Evolutionary conservation across 2,329 filamentous ascomycete genomes (phyloP), one percentile per base, ranked within the genome.

Genomic region (Fusarium anthophilum): DNA sequence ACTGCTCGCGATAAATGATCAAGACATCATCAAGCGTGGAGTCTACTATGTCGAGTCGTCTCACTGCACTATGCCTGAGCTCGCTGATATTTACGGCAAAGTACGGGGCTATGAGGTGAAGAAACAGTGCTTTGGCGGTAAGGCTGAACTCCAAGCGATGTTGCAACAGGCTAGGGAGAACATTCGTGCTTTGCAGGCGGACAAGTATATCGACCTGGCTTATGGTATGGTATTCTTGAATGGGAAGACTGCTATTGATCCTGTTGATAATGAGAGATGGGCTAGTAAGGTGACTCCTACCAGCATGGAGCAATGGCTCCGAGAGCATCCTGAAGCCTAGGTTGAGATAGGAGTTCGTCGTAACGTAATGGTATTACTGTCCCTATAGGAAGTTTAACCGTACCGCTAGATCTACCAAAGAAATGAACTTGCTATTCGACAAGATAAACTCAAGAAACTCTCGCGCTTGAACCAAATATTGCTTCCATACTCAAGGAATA

Each of bases 121-220:
- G n/a, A 66, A 66, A 24, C 41, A 58, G 3, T 35, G 47, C 3
- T 45, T 58, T 18, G 63, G 63, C 1, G 61, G 63, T 0, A 64
- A 50, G 2, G 8, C 37, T 50, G 63, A 66, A 10, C 50, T 66
- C 7, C 37, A 66, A 28, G 63, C 24, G 3, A 66, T 66, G 61
- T 6, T 66, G 1, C 35, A 44, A 8, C 41, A 50, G 15, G 63
- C 63, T 3, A 58, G 63, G 13, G 50, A 43, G 12, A 48, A 30
- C 0, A 66, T 66, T 2, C 5, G 30, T 8, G 11, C 43, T 22
- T 30, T 58, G 5, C 24, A 58, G 0, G 20, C 43, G 2, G 47
- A 66, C 5, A 66, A 66, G 43, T 66, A 66, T 13, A 58, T 66
- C 6, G 61, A 66, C 18, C 11, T 66, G 62, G 63, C 59, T 1